Base-by-base conservation (phyloP, 306 rosid genomes). In the Ormosia emarginata region DNA sequence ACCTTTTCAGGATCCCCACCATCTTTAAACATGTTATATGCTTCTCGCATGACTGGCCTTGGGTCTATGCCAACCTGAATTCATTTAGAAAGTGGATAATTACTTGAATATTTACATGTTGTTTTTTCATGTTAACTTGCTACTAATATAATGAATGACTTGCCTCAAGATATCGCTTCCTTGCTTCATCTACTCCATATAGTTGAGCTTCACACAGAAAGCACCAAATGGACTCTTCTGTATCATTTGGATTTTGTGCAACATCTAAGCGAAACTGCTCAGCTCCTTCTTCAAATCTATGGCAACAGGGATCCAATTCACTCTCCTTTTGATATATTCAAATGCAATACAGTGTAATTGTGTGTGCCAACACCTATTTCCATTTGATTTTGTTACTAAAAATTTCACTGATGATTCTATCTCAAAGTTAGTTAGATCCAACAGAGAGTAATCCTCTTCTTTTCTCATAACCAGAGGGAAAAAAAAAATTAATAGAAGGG, bases 221-320 rank as follows among this genome's bases (percentile, higher is more conserved):
- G 79, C 97, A 95, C 97, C 98, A 95, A 67, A 93, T 95, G 67
- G 99, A 93, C 82, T 93, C 99, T 78, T 93, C 99, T 0, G 95
- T 95, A 53, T 95, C 98, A 82, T 93, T 95, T 44, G 99, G 98
- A 81, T 91, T 95, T 65, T 91, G 99, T 2, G 98, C 98, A 81
- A 91, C 94, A 79, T 95, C 99, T 87, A 95, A 77, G 56, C 97
- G 90, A 74, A 95, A 95, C 88, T 95, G 99, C 84, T 91, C 93
- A 47, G 98, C 98, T 71, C 95, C 99, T 78, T 93, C 98, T 81
- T 88, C 94, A 82, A 91, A 90, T 81, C 97, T 93, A 83, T 14
- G 11, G 11, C 10, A 79, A 73, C 61, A 78, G 47, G 44, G 67
- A 57, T 24, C 39, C 15, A 70, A 71, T 79, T 85, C 61, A 82